Base-by-base conservation (phyloP, 352 stramenopile genomes). In the Globisporangium iwayamae region DNA sequence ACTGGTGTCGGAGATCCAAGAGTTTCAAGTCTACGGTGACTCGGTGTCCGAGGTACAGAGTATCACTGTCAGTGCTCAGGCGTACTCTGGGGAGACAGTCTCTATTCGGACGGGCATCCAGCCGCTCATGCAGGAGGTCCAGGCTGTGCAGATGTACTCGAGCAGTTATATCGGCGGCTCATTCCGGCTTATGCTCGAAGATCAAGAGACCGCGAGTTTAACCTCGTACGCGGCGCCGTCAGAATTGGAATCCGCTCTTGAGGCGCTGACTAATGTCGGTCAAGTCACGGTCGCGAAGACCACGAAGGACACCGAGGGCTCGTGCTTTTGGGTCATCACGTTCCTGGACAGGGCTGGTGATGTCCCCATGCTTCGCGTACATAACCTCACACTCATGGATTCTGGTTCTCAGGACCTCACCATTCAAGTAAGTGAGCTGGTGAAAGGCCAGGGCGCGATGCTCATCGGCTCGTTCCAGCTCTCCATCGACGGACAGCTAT, bases 291-390 rank as follows among this genome's bases (percentile, higher is more conserved):
- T 90, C 22, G 63, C 55, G 0, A 79, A 76, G 36, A 75, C 63
- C 1, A 69, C 64, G 3, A 68, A 53, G 18, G 71, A 80, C 25
- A 53, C 50, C 7, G 54, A 69, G 10, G 78, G 80, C 0, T 79
- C 78, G 4, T 88, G 73, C 53, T 76, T 70, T 8, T 94, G 83
- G 83, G 60, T 73, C 11, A 69, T 94, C 39, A 73, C 75, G 7
- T 94, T 94, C 38, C 60, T 76, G 2, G 69, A 85, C 0, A 68
- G 81, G 11, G 73, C 62, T 9, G 83, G 82, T 13, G 78, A 93
- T 65, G 53, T 88, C 8, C 72, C 76, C 0, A 64, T 80, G 48
- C 56, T 93, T 38, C 46, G 67, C 22, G 41, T 88, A 11, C 59
- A 61, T 3, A 85, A 83, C 36, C 32, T 85, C 8, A 79, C 74